Percentiles rank a stretch among this genome's conserved stretches.
These are phyloP conservation scores for Ceraceosorus bombacis DNA, from an alignment of 1,284 basidiomycete species.

Conservation along the genomic window DNA sequence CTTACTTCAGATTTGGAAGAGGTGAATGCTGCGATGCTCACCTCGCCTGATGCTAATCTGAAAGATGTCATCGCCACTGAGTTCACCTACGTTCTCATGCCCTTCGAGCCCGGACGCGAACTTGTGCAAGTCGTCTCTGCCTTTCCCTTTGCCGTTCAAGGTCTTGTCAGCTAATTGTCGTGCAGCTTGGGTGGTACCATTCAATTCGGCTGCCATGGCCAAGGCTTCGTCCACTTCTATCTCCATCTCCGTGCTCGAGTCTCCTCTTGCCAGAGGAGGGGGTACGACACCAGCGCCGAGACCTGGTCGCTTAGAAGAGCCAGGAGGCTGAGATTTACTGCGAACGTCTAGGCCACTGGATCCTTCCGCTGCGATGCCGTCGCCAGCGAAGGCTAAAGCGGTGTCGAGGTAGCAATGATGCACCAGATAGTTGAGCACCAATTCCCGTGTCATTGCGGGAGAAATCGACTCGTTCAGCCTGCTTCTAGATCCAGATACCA, in stretches of 20 bases:
- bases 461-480: too few species aligned
- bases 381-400: constrained; percentile 63
- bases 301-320: neutral
- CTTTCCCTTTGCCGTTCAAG: neutral
- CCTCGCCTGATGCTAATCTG: neutral
- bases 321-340: too few species aligned
- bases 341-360: neutral
- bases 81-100: neutral
- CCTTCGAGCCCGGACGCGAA: neutral
- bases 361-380: constrained; percentile 51
- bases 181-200: too few species aligned
- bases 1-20: neutral
- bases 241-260: neutral
- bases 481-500: too few species aligned
- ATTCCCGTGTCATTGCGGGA: constrained; percentile 46
- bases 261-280: neutral
- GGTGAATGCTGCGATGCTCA: neutral
- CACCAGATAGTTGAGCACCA: constrained; percentile 72
- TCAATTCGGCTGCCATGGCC: neutral
- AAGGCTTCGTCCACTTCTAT: neutral
- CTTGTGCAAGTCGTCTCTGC: neutral
- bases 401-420: constrained; percentile 66
- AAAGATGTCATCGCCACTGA: neutral
- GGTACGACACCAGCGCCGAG: neutral
- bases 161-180: too few species aligned